Evolutionary conservation across 345 rosid genomes (phyloP), one percentile per base, ranked within the genome.

Genomic region (Conringia planisiliqua): DNA sequence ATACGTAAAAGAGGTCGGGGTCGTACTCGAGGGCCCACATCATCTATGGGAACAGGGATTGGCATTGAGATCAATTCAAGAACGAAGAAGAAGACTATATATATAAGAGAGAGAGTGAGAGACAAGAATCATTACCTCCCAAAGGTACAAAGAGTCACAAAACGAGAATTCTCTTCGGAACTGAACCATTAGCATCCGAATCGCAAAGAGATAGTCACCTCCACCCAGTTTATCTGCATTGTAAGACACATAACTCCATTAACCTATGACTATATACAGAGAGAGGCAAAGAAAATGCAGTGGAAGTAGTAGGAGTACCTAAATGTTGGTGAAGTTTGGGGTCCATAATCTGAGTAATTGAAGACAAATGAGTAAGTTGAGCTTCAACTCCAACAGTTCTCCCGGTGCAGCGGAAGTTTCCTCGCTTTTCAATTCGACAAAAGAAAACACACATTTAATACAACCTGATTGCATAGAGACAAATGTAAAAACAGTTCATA

Each of bases 21-120:
- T 95, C 97, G 29, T 90, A 95, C 73, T 95, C 98, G 20, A 95
- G 87, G n/a, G 99, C 98, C 98, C 99, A 95, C 99, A 95, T 95
- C 99, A 95, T 95, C 99, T 95, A 85, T 65, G 6, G 13, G 50
- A 67, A 61, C 16, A 60, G 3, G 4, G 30, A 50, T 59, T 51
- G 3, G 3, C 43, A 33, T 4, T 51, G 30, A 70, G 65, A 61
- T 61, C 57, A 50, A 64, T 30, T 18, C 71, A 51, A 36, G 50
- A 50, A 58, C 35, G 4, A 58, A 42, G 73, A 73, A 71, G 46
- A 24, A 16, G 17, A 24, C 20, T 16, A 8, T 35, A 29, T 4
- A 36, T 8, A 2, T 10, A 27, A n/a, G 5, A 30, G 46, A 46
- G 43, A 56, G 48, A 65, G 16, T 10, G 69, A 33, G 70, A 54